A percentile compares a stretch with the other conserved stretches of the same genome.
Evolutionary conservation across 208 protist genomes (phyloP).

Genomic region (Acanthamoeba healyi): DNA sequence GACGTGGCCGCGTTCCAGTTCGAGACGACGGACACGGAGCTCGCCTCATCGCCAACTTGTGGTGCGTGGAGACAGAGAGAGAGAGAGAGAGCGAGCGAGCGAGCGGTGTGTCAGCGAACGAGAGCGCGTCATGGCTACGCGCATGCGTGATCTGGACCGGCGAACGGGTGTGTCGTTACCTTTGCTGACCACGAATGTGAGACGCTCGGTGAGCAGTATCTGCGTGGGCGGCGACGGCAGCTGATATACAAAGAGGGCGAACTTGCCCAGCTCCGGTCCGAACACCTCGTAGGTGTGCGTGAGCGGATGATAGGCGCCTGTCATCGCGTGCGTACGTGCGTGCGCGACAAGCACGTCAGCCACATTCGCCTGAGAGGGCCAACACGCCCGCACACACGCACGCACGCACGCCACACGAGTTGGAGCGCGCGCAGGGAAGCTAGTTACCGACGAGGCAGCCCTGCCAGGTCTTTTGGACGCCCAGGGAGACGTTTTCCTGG

Average conservation of each 20-base stretch:
- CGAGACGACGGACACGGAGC: not conserved
- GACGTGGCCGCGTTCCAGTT: constrained; percentile 55
- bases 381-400: not conserved
- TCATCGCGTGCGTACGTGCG: too few species aligned
- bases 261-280: constrained; percentile 52
- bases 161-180: too few species aligned
- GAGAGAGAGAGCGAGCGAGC: too few species aligned
- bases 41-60: not conserved
- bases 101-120: too few species aligned
- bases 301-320: constrained; percentile 25
- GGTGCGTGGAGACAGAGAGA: too few species aligned
- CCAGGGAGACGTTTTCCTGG: constrained; percentile 8
- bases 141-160: too few species aligned
- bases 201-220: constrained; percentile 24
- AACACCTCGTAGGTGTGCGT: constrained; percentile 58
- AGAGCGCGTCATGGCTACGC: too few species aligned
- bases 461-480: constrained; percentile 17
- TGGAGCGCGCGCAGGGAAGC: not conserved
- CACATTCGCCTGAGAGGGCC: too few species aligned
- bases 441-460: constrained; percentile 1
- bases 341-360: not conserved
- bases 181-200: constrained; percentile 38
- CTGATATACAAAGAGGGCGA: constrained; percentile 46
- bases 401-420: not conserved
- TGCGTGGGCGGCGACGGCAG: constrained; percentile 27